Evolutionary conservation across 192 early-diverging fungal genomes (phyloP).

Genomic region (Podila horticola): DNA sequence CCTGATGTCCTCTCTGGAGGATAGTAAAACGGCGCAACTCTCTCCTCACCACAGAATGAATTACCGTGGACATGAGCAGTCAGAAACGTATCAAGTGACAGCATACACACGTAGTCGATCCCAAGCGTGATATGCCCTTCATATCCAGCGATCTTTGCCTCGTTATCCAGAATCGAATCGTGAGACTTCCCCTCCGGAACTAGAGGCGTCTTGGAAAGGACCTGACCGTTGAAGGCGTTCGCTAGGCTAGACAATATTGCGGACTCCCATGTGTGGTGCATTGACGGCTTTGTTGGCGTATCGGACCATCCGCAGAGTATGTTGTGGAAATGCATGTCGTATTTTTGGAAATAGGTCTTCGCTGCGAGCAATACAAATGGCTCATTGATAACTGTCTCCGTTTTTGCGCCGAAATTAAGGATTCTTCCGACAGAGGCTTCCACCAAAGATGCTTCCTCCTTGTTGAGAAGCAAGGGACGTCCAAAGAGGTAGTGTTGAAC

Average conservation of each 20-base stretch:
- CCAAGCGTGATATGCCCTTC: no score
- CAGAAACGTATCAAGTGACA: no score
- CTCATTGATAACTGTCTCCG: slow-evolving; percentile 12
- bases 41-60: no score
- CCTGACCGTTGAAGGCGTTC: slow-evolving; percentile 10
- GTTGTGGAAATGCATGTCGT: no score
- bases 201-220: slow-evolving; percentile 7
- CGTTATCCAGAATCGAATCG: neutral
- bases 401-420: slow-evolving; percentile 5
- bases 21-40: no score
- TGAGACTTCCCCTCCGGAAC: neutral
- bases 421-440: slow-evolving; percentile 30
- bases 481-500: slow-evolving; percentile 16
- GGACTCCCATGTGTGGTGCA: no score
- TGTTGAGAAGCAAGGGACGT: slow-evolving; percentile 6
- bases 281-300: no score
- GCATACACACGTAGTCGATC: no score
- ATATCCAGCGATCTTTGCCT: slow-evolving; percentile 7
- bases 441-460: slow-evolving; percentile 11
- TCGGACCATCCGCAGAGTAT: no score
- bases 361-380: slow-evolving; percentile 15
- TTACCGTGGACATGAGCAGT: no score
- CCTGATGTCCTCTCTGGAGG: no score
- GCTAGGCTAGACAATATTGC: slow-evolving; percentile 16
- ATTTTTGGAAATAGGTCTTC: slow-evolving; percentile 9